Base-by-base conservation (phyloP, 768 basidiomycete species). In the Boletus reticulatus region DNA sequence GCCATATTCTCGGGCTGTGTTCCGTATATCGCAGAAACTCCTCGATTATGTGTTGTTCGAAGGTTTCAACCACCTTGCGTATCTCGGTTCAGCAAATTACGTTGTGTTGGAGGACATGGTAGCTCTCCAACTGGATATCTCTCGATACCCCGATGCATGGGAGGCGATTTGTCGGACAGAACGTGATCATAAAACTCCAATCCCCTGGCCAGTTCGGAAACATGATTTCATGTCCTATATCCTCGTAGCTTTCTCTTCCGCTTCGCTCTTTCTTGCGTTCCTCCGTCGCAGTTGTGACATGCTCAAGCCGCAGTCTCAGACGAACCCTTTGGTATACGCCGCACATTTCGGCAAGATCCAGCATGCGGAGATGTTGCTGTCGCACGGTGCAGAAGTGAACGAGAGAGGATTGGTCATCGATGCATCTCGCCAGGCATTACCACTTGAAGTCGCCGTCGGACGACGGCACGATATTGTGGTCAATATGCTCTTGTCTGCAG, bases 271-370 rank as follows among this genome's bases (percentile, higher is more conserved):
- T 12, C 39, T 24, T 13, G 39, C 39, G 3, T 56, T 49, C 22
- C 53, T 63, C 14, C 39, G 36, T 12, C 37, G 6, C 22, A 9
- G 9, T 2, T n/a, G 10, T 7, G 48, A 17, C 2, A 2, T 44
- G 14, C 13, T 48, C 19, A n/a, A 38, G 22, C 19, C 37, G 14
- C 43, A 16, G 31, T 2, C 48, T 29, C 45, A n/a, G 41, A 60
- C 48, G 13, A 60, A 60, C 19, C 59, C 59, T 2, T 31, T 60
- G 32, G 16, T 60, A 24, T 60, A 60, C 8, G 57, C 52, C 16
- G 58, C 59, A 20, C 24, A 60, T 8, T 60, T 60, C 8, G 52
- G 52, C 10, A 60, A 43, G 41, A 4, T 13, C 9, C 17, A 38
- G 10, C 57, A 60, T 9, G 57, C 57, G 3, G 20, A 29, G 27